Base-by-base conservation (phyloP, 2,329 filamentous ascomycete species). In the Hypoxylon sp. region DNA sequence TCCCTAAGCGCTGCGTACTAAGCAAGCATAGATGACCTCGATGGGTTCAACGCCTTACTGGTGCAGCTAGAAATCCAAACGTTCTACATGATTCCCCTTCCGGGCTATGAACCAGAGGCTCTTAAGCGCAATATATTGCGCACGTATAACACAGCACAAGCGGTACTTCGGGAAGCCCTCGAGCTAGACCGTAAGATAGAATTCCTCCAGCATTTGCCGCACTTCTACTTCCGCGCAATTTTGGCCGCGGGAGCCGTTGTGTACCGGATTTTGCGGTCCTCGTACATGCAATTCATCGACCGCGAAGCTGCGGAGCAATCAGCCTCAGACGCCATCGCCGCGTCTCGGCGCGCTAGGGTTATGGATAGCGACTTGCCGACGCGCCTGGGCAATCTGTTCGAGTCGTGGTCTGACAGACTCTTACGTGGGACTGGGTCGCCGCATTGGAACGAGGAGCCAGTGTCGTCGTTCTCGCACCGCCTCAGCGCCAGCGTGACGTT, bases 11-110 rank as follows among this genome's bases (percentile, higher is more conserved):
- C n/a, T 3, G 31, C 13, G 13, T 1, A 42, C 73, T 75, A 54
- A 76, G 50, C 37, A 3, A 5, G 29, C 13, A 14, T 2, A 72
- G 70, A 85, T 59, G 85, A 86, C 42, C 75, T 85, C 22, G 83
- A 85, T 58, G 79, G 81, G 14, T 85, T 87, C 72, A 83, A 84
- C 53, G 76, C 85, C 8, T 75, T 87, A 3, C 80, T 84, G 0
- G 82, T 85, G 0, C 80, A 84, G 22, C 80, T 87, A n/a, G 85
- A 88, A 62, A 81, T 88, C 8, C 85, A 88, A 68, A 77, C 80
- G 1, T 87, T 84, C 75, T 87, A 87, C 77, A 84, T 87, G 71
- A 80, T 83, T 68, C 83, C 83, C 2, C 79, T 81, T 0, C 79
- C 81, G 1, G 80, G 79, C 17, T 78, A 78, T 66, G 79, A 75